Percentiles rank a stretch among this genome's conserved stretches.
These are phyloP conservation scores for Panus rudis DNA, from an alignment of 768 basidiomycete genomes.

Conservation along the genomic window DNA sequence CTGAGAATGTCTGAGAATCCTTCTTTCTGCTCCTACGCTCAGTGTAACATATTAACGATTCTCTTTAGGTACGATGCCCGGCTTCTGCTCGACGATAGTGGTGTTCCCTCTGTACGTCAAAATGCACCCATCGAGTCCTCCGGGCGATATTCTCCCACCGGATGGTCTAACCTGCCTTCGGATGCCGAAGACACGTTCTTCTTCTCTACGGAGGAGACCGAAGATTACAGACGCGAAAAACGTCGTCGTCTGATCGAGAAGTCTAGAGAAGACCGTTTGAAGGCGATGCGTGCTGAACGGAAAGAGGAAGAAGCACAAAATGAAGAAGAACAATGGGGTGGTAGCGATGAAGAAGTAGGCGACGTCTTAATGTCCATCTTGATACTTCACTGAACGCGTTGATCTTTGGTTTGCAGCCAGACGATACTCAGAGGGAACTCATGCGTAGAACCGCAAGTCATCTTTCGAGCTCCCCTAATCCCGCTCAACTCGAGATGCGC, in stretches of 20 bases:
- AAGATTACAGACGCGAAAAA: conserved; percentile 63
- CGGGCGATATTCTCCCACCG: conserved; percentile 37
- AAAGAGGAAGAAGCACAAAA: conserved; percentile 21
- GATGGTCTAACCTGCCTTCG: conserved; percentile 83
- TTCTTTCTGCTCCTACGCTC: conserved; percentile 9
- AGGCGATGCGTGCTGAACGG: conserved; percentile 42
- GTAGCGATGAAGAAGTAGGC: conserved; percentile 63
- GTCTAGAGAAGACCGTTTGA: conserved; percentile 58
- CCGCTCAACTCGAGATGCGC: conserved; percentile 78
- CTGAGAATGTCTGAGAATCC: conserved; percentile 10
- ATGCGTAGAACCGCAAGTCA: conserved; percentile 74
- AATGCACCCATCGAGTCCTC: conserved; percentile 7
- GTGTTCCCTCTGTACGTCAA: conserved; percentile 21
- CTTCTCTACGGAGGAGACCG: conserved; percentile 57
- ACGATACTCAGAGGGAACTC: conserved; percentile 49
- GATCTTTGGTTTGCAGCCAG: conserved; percentile 36
- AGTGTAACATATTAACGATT: background rate
- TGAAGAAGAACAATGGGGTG: conserved; percentile 53
- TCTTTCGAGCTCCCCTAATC: conserved; percentile 63
- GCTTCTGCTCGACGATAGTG: conserved; percentile 58
- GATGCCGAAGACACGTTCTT: conserved; percentile 85
- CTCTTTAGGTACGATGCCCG: conserved; percentile 69
- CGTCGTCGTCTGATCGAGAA: conserved; percentile 54
- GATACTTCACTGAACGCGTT: background rate
- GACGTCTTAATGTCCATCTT: conserved; percentile 1